Percentiles rank a stretch among this genome's conserved stretches.
Evolutionary conservation across 805 yeast species (phyloP).

Genomic region (Groenewaldozyma tartarivorans): DNA sequence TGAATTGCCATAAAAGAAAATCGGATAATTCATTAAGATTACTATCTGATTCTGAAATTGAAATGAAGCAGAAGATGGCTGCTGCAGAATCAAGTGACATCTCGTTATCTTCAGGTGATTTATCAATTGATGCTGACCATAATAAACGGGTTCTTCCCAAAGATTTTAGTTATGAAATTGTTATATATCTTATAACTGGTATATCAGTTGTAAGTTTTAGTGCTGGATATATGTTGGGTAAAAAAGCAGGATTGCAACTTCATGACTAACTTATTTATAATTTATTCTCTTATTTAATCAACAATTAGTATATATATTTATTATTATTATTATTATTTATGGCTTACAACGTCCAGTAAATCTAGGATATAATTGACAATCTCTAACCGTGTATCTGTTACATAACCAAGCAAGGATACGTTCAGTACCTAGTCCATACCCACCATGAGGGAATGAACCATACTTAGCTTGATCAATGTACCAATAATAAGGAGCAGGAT

Average conservation of each 20-base stretch:
- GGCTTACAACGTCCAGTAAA: conserved; percentile 98
- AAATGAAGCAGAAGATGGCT: conserved; percentile 1
- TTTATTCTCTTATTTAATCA: conserved; percentile 3
- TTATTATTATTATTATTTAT: conserved; percentile 26
- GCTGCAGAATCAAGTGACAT: background rate
- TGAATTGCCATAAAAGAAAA: too few species aligned
- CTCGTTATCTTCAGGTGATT: background rate
- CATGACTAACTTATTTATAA: background rate
- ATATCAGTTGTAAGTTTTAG: conserved; percentile 17
- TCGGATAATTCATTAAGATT: background rate
- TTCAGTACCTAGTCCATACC: conserved; percentile 97
- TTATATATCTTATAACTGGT: background rate
- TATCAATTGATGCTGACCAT: background rate
- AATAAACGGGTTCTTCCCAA: background rate
- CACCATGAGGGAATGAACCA: conserved; percentile 98
- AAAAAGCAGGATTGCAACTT: conserved; percentile 5
- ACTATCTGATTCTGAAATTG: conserved; percentile 8
- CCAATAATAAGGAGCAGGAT: conserved; percentile 85
- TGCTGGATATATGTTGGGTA: conserved; percentile 19
- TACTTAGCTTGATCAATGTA: conserved; percentile 90
- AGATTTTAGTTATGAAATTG: background rate
- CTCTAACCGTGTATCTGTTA: conserved; percentile 96
- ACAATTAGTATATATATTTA: background rate
- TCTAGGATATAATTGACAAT: conserved; percentile 95
- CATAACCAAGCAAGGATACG: conserved; percentile 97